These are phyloP conservation scores for Heliamphora pulchella DNA, from an alignment of 179 eudicot genomes.

Conservation along the genomic window DNA sequence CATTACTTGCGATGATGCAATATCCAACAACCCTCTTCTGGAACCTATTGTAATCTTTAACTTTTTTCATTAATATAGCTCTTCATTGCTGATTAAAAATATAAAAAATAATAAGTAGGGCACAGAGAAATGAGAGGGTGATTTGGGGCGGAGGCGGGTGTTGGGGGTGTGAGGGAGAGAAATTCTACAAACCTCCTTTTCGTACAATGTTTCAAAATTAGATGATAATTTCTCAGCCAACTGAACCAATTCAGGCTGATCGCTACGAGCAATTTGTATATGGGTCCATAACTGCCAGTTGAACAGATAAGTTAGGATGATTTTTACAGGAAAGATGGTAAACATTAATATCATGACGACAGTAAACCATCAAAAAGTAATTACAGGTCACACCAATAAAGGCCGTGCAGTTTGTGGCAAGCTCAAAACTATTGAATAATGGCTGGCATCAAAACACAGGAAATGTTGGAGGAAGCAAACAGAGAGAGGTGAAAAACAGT, in stretches of 20 bases:
- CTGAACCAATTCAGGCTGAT: conserved; percentile 42
- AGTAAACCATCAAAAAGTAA: conserved; percentile 20
- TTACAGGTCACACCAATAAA: neutral
- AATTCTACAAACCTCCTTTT: conserved; percentile 39
- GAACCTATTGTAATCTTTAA: neutral
- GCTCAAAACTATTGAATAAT: neutral
- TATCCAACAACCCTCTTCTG: neutral
- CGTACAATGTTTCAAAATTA: conserved; percentile 44
- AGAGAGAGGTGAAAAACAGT: neutral
- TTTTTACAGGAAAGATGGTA: neutral
- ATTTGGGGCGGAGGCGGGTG: neutral
- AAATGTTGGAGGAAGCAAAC: neutral
- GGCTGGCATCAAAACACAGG: neutral
- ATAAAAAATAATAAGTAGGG: neutral
- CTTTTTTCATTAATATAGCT: no score
- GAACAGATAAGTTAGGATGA: conserved; percentile 7
- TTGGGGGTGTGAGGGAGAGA: neutral
- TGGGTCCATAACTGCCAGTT: conserved; percentile 48
- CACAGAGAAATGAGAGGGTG: neutral
- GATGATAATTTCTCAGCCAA: conserved; percentile 42
- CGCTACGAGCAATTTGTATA: conserved; percentile 32
- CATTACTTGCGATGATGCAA: neutral
- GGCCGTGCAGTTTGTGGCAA: neutral
- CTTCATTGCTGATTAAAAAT: no score
- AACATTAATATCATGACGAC: neutral